Base-by-base conservation (phyloP, 75 land plant species). In the Sequoiadendron giganteum region DNA sequence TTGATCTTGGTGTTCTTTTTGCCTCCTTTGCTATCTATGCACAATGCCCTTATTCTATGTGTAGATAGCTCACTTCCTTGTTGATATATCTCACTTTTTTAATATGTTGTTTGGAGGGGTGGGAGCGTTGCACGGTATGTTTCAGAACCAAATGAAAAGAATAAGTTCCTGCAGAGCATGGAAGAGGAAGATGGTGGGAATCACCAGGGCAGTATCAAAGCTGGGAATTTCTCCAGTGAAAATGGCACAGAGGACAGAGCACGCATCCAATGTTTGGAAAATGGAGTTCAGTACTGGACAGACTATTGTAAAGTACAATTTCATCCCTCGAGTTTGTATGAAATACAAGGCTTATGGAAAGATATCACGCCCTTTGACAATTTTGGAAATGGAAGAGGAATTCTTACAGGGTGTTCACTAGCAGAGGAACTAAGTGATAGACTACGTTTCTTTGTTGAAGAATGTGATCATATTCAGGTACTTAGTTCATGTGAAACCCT, bases 401-500 rank as follows among this genome's bases (percentile, higher is more conserved):
- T 90, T 38, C 85, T 94, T 32, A 88, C 89, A 85, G 90, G 87
- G 36, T 39, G 91, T 85, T 83, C 76, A 25, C 91, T 89, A n/a
- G 86, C 85, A 76, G 99, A 98, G 49, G 99, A 97, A 54, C 90
- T 97, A 34, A 87, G 84, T 89, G 95, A 97, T 28, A 92, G 96
- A 85, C 87, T 97, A 30, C 91, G 95, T 30, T 94, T 95, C 87
- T 97, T 98, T 92, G 93, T 95, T 86, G 99, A 98, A 92, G 97
- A 97, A 80, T 95, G 95, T 88, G 99, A 98, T 75, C 97, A 94
- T 88, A 91, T 97, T 79, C 99, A 98, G 99, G 99, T 97, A 72
- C 21, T 39, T 84, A 32, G 10, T 43, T 48, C 52, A 84, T 84
- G 49, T 79, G 11, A 79, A 78, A 79, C 82, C 70, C 28, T 79